These are phyloP conservation scores for Globisporangium acanthophoron DNA, from an alignment of 352 stramenopile genomes.

Conservation along the genomic window DNA sequence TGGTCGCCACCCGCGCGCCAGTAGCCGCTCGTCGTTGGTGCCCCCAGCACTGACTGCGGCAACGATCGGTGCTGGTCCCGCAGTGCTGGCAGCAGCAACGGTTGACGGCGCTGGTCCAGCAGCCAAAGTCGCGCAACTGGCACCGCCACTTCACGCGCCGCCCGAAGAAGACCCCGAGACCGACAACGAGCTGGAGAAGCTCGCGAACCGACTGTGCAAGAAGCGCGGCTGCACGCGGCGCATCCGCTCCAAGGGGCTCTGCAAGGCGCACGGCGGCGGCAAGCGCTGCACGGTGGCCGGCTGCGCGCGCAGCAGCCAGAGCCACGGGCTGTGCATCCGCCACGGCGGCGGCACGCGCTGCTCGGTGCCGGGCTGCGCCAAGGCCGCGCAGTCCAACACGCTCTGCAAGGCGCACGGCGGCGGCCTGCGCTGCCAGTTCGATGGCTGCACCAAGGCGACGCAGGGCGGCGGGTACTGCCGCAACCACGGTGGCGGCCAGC, in stretches of 20 bases:
- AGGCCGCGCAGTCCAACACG: slow-evolving; percentile 14
- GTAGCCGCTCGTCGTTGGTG: neutral
- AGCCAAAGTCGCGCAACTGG: too few relatives aligned
- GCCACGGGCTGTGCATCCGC: slow-evolving; percentile 12
- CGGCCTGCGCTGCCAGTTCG: slow-evolving; percentile 11
- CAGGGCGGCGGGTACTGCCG: slow-evolving; percentile 12
- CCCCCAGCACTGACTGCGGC: neutral
- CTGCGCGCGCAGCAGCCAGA: slow-evolving; percentile 11
- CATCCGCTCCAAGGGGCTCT: slow-evolving; percentile 71
- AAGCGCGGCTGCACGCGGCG: slow-evolving; percentile 1
- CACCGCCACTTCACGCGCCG: neutral
- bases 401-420: slow-evolving; percentile 15
- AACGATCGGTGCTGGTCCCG: neutral
- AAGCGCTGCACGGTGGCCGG: slow-evolving; percentile 7
- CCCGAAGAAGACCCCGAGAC: neutral
- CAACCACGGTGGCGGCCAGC: slow-evolving; percentile 12
- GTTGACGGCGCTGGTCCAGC: neutral
- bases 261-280: slow-evolving; percentile 77
- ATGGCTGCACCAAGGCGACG: slow-evolving; percentile 7
- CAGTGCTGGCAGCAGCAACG: neutral
- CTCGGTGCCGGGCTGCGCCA: slow-evolving; percentile 4
- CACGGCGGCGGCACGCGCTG: slow-evolving; percentile 14
- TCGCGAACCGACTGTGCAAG: slow-evolving; percentile 7
- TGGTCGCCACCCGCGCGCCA: neutral
- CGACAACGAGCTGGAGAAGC: slow-evolving; percentile 7